Evolutionary conservation across 805 yeast species (phyloP).

Genomic region (Saturnispora sanitii): DNA sequence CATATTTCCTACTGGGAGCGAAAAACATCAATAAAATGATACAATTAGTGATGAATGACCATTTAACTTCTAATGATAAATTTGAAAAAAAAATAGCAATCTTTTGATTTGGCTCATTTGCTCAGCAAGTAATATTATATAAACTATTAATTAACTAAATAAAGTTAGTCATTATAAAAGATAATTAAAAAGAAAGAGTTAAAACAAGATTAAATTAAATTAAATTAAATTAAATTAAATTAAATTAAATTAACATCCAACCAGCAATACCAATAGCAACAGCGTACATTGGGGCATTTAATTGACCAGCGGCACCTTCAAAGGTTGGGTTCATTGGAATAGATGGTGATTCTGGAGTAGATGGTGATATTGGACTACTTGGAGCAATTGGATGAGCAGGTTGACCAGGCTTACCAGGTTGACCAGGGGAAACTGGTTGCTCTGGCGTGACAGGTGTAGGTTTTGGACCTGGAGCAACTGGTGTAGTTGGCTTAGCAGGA

Average conservation of each 20-base stretch:
- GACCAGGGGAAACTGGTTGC: neutral
- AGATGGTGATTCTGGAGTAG: neutral
- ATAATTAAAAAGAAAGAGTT: too few relatives aligned
- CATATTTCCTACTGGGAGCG: constrained; percentile 9
- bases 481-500: neutral
- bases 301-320: constrained; percentile 2
- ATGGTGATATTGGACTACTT: neutral
- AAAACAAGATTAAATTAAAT: too few relatives aligned
- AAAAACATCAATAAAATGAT: too few relatives aligned
- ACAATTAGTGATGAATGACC: too few relatives aligned
- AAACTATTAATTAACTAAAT: too few relatives aligned
- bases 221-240: too few relatives aligned
- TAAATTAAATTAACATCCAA: constrained; percentile 1
- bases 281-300: constrained; percentile 1
- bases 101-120: too few relatives aligned
- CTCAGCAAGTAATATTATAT: too few relatives aligned
- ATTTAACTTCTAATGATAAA: too few relatives aligned
- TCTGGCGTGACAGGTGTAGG: neutral
- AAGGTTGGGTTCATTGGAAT: neutral
- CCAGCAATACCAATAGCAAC: constrained; percentile 2
- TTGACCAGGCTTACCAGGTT: neutral
- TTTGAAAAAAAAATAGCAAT: too few relatives aligned
- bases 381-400: neutral
- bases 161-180: too few relatives aligned
- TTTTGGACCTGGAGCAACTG: neutral